These are phyloP conservation scores for Yamadazyma endophytica DNA, from an alignment of 805 yeast species.

Conservation along the genomic window DNA sequence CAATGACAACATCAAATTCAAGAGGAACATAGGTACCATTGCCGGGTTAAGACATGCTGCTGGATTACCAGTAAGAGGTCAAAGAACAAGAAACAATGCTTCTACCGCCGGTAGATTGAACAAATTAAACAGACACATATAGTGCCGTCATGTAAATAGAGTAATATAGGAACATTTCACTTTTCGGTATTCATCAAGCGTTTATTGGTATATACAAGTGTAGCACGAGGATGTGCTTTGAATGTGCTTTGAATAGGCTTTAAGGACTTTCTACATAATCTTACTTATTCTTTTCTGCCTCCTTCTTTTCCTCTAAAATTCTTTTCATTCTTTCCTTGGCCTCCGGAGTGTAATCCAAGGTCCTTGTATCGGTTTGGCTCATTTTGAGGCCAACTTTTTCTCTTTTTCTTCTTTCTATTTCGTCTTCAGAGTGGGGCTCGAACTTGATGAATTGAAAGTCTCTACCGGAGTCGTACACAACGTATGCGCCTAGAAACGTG, in stretches of 20 bases:
- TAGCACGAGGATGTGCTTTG: too few species aligned
- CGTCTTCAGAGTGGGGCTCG: conserved; percentile 35
- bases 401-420: conserved; percentile 30
- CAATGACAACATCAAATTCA: conserved; percentile 71
- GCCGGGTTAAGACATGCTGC: conserved; percentile 86
- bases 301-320: conserved; percentile 17
- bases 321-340: conserved; percentile 31
- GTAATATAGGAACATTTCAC: neutral
- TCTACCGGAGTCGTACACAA: conserved; percentile 27
- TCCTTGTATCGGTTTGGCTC: conserved; percentile 28
- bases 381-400: conserved; percentile 28
- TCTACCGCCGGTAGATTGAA: conserved; percentile 85
- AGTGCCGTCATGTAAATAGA: neutral
- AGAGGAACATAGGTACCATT: conserved; percentile 78
- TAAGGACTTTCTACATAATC: conserved; percentile 1
- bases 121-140: conserved; percentile 54
- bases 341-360: conserved; percentile 41
- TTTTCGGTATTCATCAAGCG: too few species aligned
- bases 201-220: too few species aligned
- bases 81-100: conserved; percentile 87
- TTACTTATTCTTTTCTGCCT: conserved; percentile 1
- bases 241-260: too few species aligned
- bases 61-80: conserved; percentile 70
- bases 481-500: conserved; percentile 27
- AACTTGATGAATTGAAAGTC: conserved; percentile 38